Evolutionary conservation across 1,139 yeast species (phyloP), one percentile per base, ranked within the genome.

Genomic region (Diutina catenulata): DNA sequence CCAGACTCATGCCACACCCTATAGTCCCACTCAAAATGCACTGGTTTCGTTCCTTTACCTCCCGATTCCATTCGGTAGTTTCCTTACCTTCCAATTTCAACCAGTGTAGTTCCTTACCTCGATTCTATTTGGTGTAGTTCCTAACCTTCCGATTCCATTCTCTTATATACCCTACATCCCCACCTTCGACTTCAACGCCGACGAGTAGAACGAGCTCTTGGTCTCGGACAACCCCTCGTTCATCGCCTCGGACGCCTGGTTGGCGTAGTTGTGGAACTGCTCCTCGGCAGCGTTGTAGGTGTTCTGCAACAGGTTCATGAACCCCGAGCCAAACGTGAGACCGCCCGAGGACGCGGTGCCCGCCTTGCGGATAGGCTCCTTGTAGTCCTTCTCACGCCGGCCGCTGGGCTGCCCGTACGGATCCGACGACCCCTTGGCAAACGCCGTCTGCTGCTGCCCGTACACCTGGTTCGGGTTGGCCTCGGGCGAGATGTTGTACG

Each of bases 211-310:
- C 16, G 70, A 65, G 39, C 63, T 69, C 46, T 76, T 72, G 10
- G 68, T 68, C 3, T 63, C 62, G 33, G 70, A 76, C 22, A 71
- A 52, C 0, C 72, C 56, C 11, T 74, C 80, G 40, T 59, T 69
- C 62, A 77, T 60, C 7, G 69, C 56, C 45, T 76, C 78, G 44
- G 74, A 68, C 37, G 76, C 60, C 27, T 58, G 63, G 33, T 63
- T 69, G 3, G 83, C 83, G 46, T 74, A 76, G 21, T 74, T 76
- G 48, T 74, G 71, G 39, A 76, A 52, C 3, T 69, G 58, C 43
- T 73, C 79, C 49, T 75, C 83, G 11, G 74, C 56, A 4, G 59
- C 50, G 37, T 75, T 80, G 41, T 74, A 54, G 0, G 79, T 77
- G 24, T 62, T 60, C 43, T 74, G 77, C 16, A 77, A 45, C 3